phyloP scores from a whole-genome alignment of 441 rosid species.

The Sinapis alba region DNA sequence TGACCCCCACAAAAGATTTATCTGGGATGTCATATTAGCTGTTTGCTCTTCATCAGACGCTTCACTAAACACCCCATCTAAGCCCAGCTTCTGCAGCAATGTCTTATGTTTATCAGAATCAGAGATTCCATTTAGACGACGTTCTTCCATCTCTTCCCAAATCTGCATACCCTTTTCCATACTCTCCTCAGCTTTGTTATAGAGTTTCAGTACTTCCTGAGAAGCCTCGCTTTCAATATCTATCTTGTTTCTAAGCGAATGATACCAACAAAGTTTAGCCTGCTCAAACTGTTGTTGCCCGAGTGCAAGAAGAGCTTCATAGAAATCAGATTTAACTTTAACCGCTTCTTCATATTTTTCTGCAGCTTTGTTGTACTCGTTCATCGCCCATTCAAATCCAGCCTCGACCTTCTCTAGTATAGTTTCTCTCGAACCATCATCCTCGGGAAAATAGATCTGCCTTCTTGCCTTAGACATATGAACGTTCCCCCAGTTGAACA shows the following conservation, averaged over 20 bases:
- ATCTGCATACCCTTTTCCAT: conserved; percentile 88
- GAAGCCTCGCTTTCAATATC: conserved; percentile 63
- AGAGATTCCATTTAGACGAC: conserved; percentile 57
- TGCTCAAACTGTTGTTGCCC: conserved; percentile 87
- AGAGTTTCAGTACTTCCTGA: conserved; percentile 70
- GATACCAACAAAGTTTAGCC: conserved; percentile 86
- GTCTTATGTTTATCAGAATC: conserved; percentile 52
- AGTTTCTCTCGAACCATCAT: conserved; percentile 61
- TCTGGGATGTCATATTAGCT: conserved; percentile 76
- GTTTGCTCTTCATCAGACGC: conserved; percentile 63
- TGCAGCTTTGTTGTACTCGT: conserved; percentile 62
- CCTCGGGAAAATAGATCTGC: conserved; percentile 60
- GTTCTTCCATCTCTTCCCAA: conserved; percentile 83
- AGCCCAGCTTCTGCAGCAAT: conserved; percentile 60
- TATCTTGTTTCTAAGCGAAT: conserved; percentile 63
- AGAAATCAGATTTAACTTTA: conserved; percentile 77
- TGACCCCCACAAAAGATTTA: conserved; percentile 86
- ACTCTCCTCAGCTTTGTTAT: conserved; percentile 81
- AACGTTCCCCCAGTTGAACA: conserved; percentile 93
- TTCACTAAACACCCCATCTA: conserved; percentile 60
- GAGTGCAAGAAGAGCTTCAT: conserved; percentile 78
- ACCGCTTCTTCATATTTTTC: conserved; percentile 70
- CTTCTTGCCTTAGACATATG: conserved; percentile 89
- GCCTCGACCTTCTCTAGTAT: conserved; percentile 51
- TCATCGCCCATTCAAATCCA: conserved; percentile 69